Base-by-base conservation (phyloP, 1,284 basidiomycete species). In the Ustilago shanxiensis region DNA sequence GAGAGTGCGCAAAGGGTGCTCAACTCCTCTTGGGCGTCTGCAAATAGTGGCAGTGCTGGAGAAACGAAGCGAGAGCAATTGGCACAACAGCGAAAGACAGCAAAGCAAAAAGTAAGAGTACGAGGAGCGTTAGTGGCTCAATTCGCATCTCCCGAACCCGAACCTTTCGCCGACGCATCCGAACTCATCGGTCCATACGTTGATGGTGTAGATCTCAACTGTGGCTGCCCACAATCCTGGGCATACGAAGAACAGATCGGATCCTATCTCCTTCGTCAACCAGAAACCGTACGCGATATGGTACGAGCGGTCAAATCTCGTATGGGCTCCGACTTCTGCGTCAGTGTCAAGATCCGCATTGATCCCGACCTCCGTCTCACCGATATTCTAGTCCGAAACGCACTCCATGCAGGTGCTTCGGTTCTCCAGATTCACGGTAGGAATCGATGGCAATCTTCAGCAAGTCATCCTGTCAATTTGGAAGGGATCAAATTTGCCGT, bases 141-240 rank as follows among this genome's bases (percentile, higher is more conserved):
- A 77, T 89, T 90, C 64, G 90, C 90, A 9, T 88, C 89, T 1
- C 89, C 88, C 44, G 88, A 88, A 56, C 86, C 87, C 0, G 82
- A 82, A 4, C 85, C 87, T 2, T 87, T 91, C 14, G 89, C 89
- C 0, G 89, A 90, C 74, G 89, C 90, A 0, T 87, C 88, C 8
- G 90, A 90, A 80, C 86, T 91, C 16, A 87, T 90, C 28, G 83
- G 86, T 0, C 86, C 86, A 0, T 87, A 84, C 50, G 88, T 90
- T 6, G 90, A 91, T 78, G 90, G 89, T 0, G 85, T 90, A 22
- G 90, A 90, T 80, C 82, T 91, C 37, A 90, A 90, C 78, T 90
- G 89, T 72, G 88, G 88, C 83, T 77, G 77, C 52, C 84, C 84
- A 1, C 83, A 84, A 55, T 47, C 81, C 1, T 85, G 83, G 80